Conservation (phyloP, 2,329 filamentous ascomycete species). For the Aspergillus neotritici region DNA sequence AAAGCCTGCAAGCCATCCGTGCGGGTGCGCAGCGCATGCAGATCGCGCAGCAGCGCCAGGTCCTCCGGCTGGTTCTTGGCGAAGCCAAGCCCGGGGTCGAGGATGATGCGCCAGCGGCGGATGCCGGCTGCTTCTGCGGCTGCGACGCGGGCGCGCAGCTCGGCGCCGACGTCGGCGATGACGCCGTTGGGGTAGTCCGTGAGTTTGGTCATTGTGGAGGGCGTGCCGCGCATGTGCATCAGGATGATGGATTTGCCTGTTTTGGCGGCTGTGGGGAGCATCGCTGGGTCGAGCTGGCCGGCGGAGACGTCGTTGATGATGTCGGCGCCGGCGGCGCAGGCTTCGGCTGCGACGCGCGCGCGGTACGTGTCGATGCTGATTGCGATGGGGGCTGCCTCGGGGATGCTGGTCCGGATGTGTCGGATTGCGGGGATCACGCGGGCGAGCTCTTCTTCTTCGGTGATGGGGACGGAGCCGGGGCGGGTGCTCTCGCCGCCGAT, state of each 20-base stretch:
- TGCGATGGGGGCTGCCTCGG: constrained; percentile 57
- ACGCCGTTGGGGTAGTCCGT: constrained; percentile 65
- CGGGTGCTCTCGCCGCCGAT: constrained; percentile 91
- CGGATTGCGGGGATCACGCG: constrained; percentile 76
- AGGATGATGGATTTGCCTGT: constrained; percentile 74
- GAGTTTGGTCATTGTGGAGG: constrained; percentile 69
- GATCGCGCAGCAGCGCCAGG: constrained; percentile 65
- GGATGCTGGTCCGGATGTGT: constrained; percentile 60
- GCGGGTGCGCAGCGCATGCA: constrained; percentile 54
- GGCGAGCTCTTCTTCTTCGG: constrained; percentile 65
- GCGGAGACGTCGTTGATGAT: constrained; percentile 94
- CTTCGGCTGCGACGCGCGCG: constrained; percentile 70
- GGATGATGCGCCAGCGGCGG: constrained; percentile 85
- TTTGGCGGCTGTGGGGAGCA: constrained; percentile 73
- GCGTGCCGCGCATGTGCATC: constrained; percentile 92
- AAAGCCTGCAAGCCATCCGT: constrained; percentile 49
- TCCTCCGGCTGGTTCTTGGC: constrained; percentile 81
- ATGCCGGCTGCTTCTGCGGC: constrained; percentile 79
- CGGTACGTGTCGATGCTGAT: constrained; percentile 94
- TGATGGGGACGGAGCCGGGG: constrained; percentile 64
- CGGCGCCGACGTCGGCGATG: constrained; percentile 58
- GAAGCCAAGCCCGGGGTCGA: constrained; percentile 92
- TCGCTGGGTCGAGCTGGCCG: constrained; percentile 68
- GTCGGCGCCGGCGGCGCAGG: constrained; percentile 73
- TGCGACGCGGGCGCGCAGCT: constrained; percentile 64